Evolutionary conservation across 2,329 filamentous ascomycete genomes (phyloP), one percentile per base, ranked within the genome.

Genomic region (Pseudogymnoascus sp.): DNA sequence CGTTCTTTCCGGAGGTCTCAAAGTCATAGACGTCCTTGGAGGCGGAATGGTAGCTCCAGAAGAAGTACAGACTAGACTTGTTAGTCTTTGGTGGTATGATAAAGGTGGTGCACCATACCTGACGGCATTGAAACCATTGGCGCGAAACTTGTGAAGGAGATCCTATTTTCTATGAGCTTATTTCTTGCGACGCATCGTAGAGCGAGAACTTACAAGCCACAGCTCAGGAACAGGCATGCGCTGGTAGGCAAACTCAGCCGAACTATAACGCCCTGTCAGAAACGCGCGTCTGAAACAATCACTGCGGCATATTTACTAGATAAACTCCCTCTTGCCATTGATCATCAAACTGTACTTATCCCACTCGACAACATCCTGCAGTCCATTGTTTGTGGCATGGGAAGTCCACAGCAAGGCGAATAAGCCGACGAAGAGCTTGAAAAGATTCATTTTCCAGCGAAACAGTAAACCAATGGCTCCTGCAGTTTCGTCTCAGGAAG

Each of bases 131-230:
- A 81, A 80, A 0, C 80, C 80, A 66, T 77, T 79, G 7, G 80
- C 78, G 64, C 77, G 76, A 63, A 82, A 75, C 63, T 82, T 82
- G 60, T 83, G 79, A 62, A 83, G 80, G 35, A 83, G 77, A 65
- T 82, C 80, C 37, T 79, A 66, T 18, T 55, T 33, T 21, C 5
- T 7, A 55, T 55, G 5, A 55, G 48, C 9, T 33, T 55, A 33
- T 33, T 33, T 21, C 10, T 10, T 12, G 29, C 21, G 2, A 3
- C 5, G 1, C n/a, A 13, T 33, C 29, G 13, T 55, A 25, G 36
- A 5, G 13, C 13, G 31, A 31, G 3, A 21, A 69, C 69, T 58
- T 62, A 74, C 71, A 21, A 72, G 67, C 78, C 81, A 83, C 27
- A 83, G 66, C 60, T 82, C 80, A 0, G 80, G 80, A 0, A 82